Conservation (phyloP, 2,329 filamentous ascomycete species). For the Arthrobotrys conoides region DNA sequence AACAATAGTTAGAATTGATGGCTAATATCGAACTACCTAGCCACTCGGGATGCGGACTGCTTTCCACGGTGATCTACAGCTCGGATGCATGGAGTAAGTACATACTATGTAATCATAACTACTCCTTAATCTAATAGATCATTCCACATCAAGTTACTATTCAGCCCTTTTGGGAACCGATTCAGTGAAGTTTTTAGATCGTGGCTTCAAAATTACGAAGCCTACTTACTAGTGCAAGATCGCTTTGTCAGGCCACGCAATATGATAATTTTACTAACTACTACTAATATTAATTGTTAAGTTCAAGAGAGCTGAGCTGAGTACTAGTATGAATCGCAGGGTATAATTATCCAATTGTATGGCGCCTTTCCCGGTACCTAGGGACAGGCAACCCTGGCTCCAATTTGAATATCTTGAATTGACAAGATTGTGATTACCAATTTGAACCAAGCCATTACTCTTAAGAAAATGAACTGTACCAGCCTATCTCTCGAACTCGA, state of each 20-base stretch:
- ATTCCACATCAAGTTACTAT: neutral
- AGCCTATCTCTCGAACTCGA: neutral
- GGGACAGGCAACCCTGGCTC: too few relatives aligned
- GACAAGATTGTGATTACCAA: neutral
- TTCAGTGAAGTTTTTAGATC: neutral
- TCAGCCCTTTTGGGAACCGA: neutral
- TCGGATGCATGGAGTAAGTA: too few relatives aligned
- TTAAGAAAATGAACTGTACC: neutral
- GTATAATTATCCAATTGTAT: too few relatives aligned
- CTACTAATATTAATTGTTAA: too few relatives aligned
- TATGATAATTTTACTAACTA: neutral
- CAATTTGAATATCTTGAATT: neutral
- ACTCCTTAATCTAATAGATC: neutral
- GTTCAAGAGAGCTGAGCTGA: too few relatives aligned
- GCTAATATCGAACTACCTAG: neutral
- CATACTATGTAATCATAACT: neutral
- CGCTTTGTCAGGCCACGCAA: neutral
- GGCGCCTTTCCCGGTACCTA: too few relatives aligned
- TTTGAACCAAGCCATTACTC: neutral
- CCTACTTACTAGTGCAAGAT: neutral
- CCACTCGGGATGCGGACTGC: neutral
- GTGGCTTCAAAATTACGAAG: neutral
- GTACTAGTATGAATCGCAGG: too few relatives aligned
- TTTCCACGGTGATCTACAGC: neutral
- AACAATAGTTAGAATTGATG: constrained; percentile 44